Percentiles rank a stretch among this genome's conserved stretches.
Conservation (phyloP, 2,329 filamentous ascomycete species). For the Pseudocercospora eumusae region DNA sequence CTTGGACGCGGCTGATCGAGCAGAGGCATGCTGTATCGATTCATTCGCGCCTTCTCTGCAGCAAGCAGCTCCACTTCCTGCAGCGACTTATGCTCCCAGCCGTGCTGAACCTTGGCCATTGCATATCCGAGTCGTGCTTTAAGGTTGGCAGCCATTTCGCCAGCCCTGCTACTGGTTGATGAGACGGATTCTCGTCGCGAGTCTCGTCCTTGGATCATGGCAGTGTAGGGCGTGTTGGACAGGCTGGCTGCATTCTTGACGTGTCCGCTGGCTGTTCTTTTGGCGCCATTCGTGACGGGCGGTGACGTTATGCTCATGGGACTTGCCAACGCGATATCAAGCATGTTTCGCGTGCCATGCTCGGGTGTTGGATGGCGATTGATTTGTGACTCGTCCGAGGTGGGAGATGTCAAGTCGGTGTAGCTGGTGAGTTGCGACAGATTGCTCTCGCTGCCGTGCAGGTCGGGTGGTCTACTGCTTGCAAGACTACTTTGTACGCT, state of each 20-base stretch:
- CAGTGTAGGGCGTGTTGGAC: conserved; percentile 33
- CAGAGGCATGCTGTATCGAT: conserved; percentile 33
- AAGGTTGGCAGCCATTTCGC: conserved; percentile 81
- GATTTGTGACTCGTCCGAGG: conserved; percentile 21
- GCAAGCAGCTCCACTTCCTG: conserved; percentile 75
- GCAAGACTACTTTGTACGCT: conserved; percentile 32
- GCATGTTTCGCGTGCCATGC: conserved; percentile 23
- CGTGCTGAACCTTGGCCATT: conserved; percentile 88
- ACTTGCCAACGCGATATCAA: conserved; percentile 38
- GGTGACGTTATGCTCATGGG: conserved; percentile 47
- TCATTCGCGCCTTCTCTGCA: conserved; percentile 58
- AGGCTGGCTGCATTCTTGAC: conserved; percentile 62
- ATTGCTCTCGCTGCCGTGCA: conserved; percentile 32
- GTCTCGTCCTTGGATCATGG: conserved; percentile 42
- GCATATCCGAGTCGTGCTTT: conserved; percentile 86
- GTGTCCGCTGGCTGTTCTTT: conserved; percentile 74
- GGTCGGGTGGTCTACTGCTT: conserved; percentile 23
- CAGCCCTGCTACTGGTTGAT: conserved; percentile 68
- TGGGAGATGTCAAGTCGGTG: conserved; percentile 37
- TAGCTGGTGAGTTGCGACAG: conserved; percentile 36
- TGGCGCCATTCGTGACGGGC: conserved; percentile 55
- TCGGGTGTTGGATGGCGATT: conserved; percentile 24
- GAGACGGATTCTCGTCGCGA: conserved; percentile 71
- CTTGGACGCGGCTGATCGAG: conserved; percentile 33
- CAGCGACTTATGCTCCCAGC: conserved; percentile 77